These are phyloP conservation scores for Colletotrichum acutatum DNA, from an alignment of 2,329 filamentous ascomycete species.

Conservation along the genomic window DNA sequence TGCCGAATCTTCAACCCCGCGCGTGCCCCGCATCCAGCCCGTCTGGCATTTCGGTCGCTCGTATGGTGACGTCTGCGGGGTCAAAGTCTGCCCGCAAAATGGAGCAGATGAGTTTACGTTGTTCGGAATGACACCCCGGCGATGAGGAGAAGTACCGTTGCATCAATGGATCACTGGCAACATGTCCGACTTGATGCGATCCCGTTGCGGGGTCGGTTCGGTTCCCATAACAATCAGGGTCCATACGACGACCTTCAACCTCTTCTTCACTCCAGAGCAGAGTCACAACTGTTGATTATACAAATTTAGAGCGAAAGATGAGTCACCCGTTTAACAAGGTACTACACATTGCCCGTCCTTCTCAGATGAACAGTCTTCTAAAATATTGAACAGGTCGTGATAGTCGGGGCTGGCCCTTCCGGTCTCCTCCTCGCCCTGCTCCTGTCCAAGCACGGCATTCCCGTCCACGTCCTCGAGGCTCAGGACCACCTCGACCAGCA, in stretches of 20 bases:
- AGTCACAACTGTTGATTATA: background rate
- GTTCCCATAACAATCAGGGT: background rate
- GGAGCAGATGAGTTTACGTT: background rate
- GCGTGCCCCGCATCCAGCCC: background rate
- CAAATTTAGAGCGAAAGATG: background rate
- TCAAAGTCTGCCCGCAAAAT: background rate
- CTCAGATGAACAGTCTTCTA: background rate
- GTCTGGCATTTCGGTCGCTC: conserved; percentile 4
- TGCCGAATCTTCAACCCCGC: conserved; percentile 24
- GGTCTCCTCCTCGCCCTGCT: conserved; percentile 62
- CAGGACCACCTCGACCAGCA: conserved; percentile 65
- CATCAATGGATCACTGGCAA: background rate
- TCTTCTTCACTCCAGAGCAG: background rate
- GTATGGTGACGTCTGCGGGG: conserved; percentile 25
- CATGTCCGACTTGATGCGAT: background rate
- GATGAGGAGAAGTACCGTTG: background rate
- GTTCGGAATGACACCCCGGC: conserved; percentile 3
- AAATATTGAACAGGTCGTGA: conserved; percentile 40
- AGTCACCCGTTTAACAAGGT: conserved; percentile 24
- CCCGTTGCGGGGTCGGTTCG: conserved; percentile 11
- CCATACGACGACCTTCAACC: background rate
- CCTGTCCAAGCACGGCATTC: conserved; percentile 62
- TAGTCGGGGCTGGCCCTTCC: conserved; percentile 62
- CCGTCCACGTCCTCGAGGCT: conserved; percentile 66
- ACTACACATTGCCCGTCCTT: background rate